These are phyloP conservation scores for Tylopilus vinaceipallidus DNA, from an alignment of 768 basidiomycete genomes.

Conservation along the genomic window DNA sequence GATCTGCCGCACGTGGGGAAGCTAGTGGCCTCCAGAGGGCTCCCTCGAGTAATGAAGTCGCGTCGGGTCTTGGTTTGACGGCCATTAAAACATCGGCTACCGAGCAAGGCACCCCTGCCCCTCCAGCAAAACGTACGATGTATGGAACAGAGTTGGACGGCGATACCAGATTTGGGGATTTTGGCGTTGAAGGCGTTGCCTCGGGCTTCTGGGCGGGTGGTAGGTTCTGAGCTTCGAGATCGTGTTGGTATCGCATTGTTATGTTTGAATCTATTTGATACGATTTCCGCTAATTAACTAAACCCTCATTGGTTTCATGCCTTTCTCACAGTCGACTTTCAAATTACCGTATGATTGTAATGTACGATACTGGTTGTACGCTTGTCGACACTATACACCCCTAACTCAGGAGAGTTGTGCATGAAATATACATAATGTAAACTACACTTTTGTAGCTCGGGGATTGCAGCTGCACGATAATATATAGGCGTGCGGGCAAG, in stretches of 20 bases:
- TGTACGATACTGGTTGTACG: constrained; percentile 20
- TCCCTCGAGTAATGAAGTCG: constrained; percentile 46
- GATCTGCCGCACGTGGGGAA: constrained; percentile 26
- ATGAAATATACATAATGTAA: not conserved
- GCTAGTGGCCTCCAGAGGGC: constrained; percentile 29
- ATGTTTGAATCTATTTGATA: constrained; percentile 7
- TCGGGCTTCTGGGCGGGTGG: constrained; percentile 64
- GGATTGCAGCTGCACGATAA: not conserved
- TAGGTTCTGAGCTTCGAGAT: constrained; percentile 33
- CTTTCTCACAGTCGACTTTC: constrained; percentile 1
- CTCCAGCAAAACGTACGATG: constrained; percentile 66
- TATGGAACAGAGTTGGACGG: constrained; percentile 81
- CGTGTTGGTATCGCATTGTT: not conserved
- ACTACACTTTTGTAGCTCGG: not conserved
- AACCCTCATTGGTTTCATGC: constrained; percentile 4
- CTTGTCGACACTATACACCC: not conserved
- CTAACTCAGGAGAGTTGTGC: not conserved
- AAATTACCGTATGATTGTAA: constrained; percentile 15
- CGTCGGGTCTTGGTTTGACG: constrained; percentile 43
- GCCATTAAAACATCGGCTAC: constrained; percentile 38
- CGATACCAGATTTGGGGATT: constrained; percentile 84
- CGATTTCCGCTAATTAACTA: constrained; percentile 8
- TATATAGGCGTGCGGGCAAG: not conserved
- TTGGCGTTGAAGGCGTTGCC: constrained; percentile 77
- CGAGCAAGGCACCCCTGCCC: constrained; percentile 41